Evolutionary conservation across 2,329 filamentous ascomycete genomes (phyloP).

Genomic region (Pleoardoris graminearum): DNA sequence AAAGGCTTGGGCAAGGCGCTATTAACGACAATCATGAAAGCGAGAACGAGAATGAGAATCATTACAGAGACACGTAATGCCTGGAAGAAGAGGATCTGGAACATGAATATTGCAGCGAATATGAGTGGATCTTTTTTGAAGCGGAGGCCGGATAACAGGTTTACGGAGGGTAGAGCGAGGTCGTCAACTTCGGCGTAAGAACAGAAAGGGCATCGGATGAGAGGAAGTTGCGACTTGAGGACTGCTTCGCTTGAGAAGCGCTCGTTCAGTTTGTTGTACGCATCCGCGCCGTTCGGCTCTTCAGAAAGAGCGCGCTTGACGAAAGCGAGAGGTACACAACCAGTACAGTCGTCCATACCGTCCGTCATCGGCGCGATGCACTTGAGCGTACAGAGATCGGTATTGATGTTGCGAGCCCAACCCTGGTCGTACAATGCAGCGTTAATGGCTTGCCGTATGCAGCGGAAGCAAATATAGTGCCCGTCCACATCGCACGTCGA

Average conservation of each 20-base stretch:
- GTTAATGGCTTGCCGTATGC: conserved; percentile 77
- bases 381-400: conserved; percentile 71
- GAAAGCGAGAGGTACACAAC: conserved; percentile 70
- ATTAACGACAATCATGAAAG: conserved; percentile 32
- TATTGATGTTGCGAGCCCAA: conserved; percentile 79
- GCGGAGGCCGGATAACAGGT: conserved; percentile 30
- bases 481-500: conserved; percentile 69
- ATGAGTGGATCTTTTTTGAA: conserved; percentile 39
- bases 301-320: conserved; percentile 73
- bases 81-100: conserved; percentile 37
- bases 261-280: conserved; percentile 75
- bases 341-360: conserved; percentile 61
- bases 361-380: conserved; percentile 77
- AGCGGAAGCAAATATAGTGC: conserved; percentile 79
- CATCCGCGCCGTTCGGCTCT: conserved; percentile 70
- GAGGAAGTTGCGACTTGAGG: conserved; percentile 70
- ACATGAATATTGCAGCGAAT: conserved; percentile 32
- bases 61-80: conserved; percentile 58
- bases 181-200: conserved; percentile 84
- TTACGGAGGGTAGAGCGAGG: conserved; percentile 30
- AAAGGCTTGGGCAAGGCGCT: conserved; percentile 22
- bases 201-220: conserved; percentile 89
- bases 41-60: conserved; percentile 53
- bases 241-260: conserved; percentile 77
- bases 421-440: conserved; percentile 93